Conservation (phyloP, 345 rosid genomes). For the Nephelium lappaceum region DNA sequence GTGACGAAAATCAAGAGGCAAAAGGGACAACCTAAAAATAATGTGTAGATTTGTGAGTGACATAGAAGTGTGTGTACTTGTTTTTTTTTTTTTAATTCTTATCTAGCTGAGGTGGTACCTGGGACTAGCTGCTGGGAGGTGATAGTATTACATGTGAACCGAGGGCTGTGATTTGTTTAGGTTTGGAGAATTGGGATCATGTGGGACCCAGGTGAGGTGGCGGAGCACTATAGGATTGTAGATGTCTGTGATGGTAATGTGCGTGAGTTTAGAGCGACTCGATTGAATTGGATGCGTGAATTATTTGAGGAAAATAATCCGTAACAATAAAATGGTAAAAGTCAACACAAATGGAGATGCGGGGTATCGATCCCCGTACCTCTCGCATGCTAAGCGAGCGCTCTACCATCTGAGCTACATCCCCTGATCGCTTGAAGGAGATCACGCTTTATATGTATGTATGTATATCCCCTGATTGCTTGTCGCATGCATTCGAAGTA, state of each 20-base stretch:
- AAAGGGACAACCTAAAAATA: not conserved
- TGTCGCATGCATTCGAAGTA: too few relatives aligned
- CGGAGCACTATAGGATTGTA: not conserved
- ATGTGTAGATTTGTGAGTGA: not conserved
- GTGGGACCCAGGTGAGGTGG: not conserved
- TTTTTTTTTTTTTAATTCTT: not conserved
- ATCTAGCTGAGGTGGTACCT: not conserved
- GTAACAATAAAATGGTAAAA: not conserved
- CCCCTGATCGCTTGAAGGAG: conserved; percentile 31
- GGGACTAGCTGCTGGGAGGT: not conserved
- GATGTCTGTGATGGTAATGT: not conserved
- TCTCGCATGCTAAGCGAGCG: conserved; percentile 94
- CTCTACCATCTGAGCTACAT: conserved; percentile 93
- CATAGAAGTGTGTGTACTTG: conserved; percentile 1
- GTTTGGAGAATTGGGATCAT: not conserved
- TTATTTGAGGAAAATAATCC: not conserved
- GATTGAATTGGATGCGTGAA: not conserved
- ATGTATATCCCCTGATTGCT: too few relatives aligned
- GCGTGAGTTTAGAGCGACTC: not conserved
- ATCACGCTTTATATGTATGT: too few relatives aligned
- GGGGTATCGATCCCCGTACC: conserved; percentile 82
- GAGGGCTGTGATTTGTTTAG: not conserved
- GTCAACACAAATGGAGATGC: conserved; percentile 51
- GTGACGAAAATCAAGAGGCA: not conserved
- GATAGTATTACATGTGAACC: not conserved